Percentiles rank a stretch among this genome's conserved stretches.
phyloP scores from a whole-genome alignment of 257 asterid species.

The Salvia splendens region DNA sequence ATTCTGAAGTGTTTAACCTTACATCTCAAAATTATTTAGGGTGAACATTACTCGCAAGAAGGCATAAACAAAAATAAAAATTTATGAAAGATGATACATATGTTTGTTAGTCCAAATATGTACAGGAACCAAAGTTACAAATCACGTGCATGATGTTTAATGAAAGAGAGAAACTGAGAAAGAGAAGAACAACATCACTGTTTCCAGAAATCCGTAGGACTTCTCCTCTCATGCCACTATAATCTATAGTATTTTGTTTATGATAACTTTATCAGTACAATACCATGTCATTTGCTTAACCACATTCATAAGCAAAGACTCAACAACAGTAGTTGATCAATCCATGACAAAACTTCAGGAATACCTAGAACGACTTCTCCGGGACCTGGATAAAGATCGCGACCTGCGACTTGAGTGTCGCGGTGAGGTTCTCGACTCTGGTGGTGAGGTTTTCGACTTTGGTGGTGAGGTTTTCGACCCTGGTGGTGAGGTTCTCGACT shows the following conservation, averaged over 20 bases:
- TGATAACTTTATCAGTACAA: neutral
- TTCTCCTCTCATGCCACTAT: neutral
- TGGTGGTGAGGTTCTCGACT: slow-evolving; percentile 17
- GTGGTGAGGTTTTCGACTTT: neutral
- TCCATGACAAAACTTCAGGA: neutral
- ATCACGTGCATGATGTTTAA: neutral
- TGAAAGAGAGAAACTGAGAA: neutral
- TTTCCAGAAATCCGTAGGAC: neutral
- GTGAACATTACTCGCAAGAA: neutral
- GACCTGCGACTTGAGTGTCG: slow-evolving; percentile 27
- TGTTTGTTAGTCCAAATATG: neutral
- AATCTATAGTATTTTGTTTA: neutral
- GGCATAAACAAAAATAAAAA: slow-evolving; percentile 1
- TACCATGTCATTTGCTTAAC: neutral
- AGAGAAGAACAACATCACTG: neutral
- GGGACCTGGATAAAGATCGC: slow-evolving; percentile 25
- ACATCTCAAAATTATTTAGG: slow-evolving; percentile 14
- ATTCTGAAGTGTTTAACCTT: neutral
- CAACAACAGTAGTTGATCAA: slow-evolving; percentile 1
- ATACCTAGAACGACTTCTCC: slow-evolving; percentile 36
- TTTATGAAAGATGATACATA: neutral
- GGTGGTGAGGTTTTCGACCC: slow-evolving; percentile 6
- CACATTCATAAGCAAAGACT: neutral
- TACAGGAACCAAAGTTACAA: neutral
- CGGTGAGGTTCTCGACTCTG: slow-evolving; percentile 16